Evolutionary conservation across 768 basidiomycete genomes (phyloP), one percentile per base, ranked within the genome.

Genomic region (Suillus subalutaceus): DNA sequence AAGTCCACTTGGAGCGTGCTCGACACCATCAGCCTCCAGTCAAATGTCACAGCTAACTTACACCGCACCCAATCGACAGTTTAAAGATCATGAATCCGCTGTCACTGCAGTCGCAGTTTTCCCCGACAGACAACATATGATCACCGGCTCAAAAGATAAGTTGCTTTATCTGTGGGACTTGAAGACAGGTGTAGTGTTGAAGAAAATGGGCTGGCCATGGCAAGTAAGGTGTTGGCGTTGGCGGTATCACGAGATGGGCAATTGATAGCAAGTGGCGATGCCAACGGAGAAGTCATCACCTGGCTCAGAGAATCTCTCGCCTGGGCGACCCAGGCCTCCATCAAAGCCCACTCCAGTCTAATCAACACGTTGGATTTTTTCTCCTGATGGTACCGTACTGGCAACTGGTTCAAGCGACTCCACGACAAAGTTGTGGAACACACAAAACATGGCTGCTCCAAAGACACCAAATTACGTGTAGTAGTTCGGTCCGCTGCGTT

Each of bases 191-290:
- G 13, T 15, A 6, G 6, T 58, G 15, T 40, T 40, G 37, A 40
- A 40, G 37, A 38, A 58, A 26, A 23, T 38, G 57, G 57, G n/a
- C 3, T 23, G 57, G 23, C 23, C 57, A 23, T 58, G 1, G n/a
- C 38, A 2, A n/a, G 1, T 2, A 20, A 4, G 1, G 38, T 58
- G n/a, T 6, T 3, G 15, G 7, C 2, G 23, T 38, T 58, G 23
- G 57, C 38, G 8, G 6, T 58, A 40, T 40, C 57, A 23, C 38
- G 7, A 40, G 57, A 58, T 37, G 57, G 57, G 4, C n/a, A 40
- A 26, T 40, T 58, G 20, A 23, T 58, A 15, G 56, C 56, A 58
- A 58, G 56, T n/a, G 37, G 37, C 15, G 56, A 38, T 58, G n/a
- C 1, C 12, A 23, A 23, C 2, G 56, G 56, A 58, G 57, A n/a